Evolutionary conservation across 1,139 yeast species (phyloP).

Genomic region (Suhomyces choctaworum): DNA sequence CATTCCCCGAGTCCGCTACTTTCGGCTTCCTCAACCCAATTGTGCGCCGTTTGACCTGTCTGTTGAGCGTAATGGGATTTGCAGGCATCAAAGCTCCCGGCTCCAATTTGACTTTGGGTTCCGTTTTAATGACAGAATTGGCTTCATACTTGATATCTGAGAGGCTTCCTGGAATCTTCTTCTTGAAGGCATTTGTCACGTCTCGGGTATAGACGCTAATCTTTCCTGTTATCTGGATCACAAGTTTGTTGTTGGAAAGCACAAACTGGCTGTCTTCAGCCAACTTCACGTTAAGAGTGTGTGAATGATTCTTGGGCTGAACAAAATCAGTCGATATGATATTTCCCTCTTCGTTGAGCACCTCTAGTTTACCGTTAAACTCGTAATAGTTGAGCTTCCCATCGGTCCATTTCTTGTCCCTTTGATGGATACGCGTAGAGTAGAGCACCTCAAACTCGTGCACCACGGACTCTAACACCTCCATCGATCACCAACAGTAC

Average conservation of each 20-base stretch:
- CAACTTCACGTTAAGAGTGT: constrained; percentile 15
- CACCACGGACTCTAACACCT: constrained; percentile 27
- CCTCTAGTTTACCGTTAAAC: constrained; percentile 48
- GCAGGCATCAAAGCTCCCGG: constrained; percentile 2
- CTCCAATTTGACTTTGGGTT: constrained; percentile 1
- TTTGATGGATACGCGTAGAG: constrained; percentile 49
- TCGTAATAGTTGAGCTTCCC: constrained; percentile 50
- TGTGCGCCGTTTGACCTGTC: constrained; percentile 7
- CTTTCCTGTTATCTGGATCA: constrained; percentile 21
- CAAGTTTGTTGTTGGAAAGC: constrained; percentile 19
- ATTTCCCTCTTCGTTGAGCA: constrained; percentile 37
- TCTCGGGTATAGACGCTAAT: constrained; percentile 10
- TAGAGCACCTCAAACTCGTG: constrained; percentile 42
- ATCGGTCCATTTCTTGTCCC: constrained; percentile 56
- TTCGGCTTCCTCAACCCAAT: constrained; percentile 13
- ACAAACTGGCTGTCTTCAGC: constrained; percentile 16
- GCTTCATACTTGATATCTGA: constrained; percentile 11
- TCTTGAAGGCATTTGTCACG: constrained; percentile 8
- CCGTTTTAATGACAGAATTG: constrained; percentile 1
- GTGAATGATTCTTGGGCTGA: constrained; percentile 15
- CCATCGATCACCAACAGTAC: too few relatives aligned
- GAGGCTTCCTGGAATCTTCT: constrained; percentile 5
- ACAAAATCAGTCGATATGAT: constrained; percentile 35
- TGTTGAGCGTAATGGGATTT: constrained; percentile 1
- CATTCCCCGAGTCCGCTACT: neutral